A percentile compares a stretch with the other conserved stretches of the same genome.
phyloP scores from a whole-genome alignment of 1,284 basidiomycete genomes.

The Cryptococcus sp. region DNA sequence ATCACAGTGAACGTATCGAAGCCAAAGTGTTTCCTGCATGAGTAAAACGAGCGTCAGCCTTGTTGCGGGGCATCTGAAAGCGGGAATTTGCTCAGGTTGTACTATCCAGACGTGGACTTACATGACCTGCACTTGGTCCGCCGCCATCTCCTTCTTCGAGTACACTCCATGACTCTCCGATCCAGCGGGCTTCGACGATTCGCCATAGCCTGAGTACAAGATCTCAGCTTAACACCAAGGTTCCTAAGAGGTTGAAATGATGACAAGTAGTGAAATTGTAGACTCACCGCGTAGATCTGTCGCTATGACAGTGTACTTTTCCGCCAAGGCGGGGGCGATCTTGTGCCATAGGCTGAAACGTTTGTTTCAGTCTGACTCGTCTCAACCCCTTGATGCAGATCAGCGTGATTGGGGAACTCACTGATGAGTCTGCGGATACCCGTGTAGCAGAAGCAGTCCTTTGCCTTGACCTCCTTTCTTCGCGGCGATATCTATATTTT shows the following conservation, averaged over 20 bases:
- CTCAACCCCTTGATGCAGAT: too few species aligned
- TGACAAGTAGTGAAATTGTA: too few species aligned
- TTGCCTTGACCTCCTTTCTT: conserved; percentile 23
- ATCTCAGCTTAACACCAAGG: not conserved
- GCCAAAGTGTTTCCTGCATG: conserved; percentile 33
- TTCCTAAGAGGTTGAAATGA: too few species aligned
- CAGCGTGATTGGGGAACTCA: conserved; percentile 7
- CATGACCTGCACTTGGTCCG: conserved; percentile 51
- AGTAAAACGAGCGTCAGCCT: too few species aligned
- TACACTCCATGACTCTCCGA: conserved; percentile 43
- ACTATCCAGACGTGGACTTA: conserved; percentile 8
- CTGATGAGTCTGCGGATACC: conserved; percentile 49
- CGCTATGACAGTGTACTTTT: conserved; percentile 45
- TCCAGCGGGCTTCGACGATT: conserved; percentile 34
- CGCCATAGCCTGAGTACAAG: conserved; percentile 30
- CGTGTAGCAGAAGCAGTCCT: conserved; percentile 48
- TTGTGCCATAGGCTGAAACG: conserved; percentile 33
- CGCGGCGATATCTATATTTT: conserved; percentile 17
- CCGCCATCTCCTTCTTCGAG: conserved; percentile 51
- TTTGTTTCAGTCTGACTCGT: too few species aligned
- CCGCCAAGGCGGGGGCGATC: conserved; percentile 39
- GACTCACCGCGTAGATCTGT: conserved; percentile 49
- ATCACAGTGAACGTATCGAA: conserved; percentile 40
- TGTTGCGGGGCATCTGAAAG: too few species aligned
- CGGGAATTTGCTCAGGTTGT: not conserved